phyloP scores from a whole-genome alignment of 2,329 filamentous ascomycete genomes.

The Colletotrichum sp. region DNA sequence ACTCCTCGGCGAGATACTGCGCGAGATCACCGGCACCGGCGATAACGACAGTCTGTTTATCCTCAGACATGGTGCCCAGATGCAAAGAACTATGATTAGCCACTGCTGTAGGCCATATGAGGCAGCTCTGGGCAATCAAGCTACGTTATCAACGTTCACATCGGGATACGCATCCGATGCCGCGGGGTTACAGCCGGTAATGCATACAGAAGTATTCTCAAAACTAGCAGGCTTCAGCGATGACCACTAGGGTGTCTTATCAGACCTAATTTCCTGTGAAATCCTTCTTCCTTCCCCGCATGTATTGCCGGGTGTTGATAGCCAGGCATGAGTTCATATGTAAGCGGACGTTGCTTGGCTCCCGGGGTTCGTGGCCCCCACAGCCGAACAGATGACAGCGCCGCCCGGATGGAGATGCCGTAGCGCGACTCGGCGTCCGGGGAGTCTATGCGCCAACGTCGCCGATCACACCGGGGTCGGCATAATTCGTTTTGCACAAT shows the following conservation, averaged over 20 bases:
- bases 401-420: background rate
- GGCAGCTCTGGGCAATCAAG: background rate
- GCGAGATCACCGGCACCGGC: background rate
- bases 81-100: background rate
- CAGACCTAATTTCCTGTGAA: background rate
- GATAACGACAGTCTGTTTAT: background rate
- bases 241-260: background rate
- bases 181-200: background rate
- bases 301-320: background rate
- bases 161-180: background rate
- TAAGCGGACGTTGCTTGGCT: background rate
- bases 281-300: background rate
- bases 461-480: background rate
- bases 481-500: background rate
- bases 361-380: background rate
- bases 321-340: background rate
- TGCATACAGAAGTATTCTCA: background rate
- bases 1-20: background rate
- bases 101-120: background rate
- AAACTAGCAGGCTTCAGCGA: background rate
- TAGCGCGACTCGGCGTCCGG: background rate
- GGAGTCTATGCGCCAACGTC: background rate
- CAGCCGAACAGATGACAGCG: background rate
- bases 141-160: background rate
- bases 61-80: background rate